phyloP scores from a whole-genome alignment of 75 land plant genomes.

The Selaginella moellendorffii region DNA sequence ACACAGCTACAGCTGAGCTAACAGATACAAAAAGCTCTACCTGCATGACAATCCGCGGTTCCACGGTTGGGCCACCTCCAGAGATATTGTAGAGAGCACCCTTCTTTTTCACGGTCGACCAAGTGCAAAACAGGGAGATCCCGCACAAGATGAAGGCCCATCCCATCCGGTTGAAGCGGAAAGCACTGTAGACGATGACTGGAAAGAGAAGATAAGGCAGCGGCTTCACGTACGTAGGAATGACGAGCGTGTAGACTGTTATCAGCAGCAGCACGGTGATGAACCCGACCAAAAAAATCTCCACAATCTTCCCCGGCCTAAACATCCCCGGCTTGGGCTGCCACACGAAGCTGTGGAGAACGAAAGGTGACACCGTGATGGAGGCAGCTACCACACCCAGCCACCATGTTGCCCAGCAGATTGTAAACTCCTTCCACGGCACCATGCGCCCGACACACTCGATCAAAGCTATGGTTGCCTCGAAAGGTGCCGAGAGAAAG shows the following conservation, averaged over 20 bases:
- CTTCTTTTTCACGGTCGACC: neutral
- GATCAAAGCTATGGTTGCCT: neutral
- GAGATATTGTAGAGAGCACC: neutral
- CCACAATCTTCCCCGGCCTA: neutral
- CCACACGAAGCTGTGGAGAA: neutral
- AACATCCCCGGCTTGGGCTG: neutral
- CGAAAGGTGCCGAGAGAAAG: neutral
- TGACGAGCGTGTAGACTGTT: neutral
- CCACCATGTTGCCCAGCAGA: neutral
- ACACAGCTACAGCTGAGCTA: neutral
- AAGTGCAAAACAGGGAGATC: neutral
- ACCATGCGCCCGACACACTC: slow-evolving; percentile 3
- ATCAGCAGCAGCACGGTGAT: neutral
- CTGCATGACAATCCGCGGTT: neutral
- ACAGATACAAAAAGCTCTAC: neutral
- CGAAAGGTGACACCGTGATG: neutral
- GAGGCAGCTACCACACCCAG: neutral
- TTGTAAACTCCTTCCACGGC: neutral
- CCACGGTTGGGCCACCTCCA: neutral
- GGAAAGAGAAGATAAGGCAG: neutral
- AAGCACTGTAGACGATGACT: neutral
- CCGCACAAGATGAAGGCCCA: neutral
- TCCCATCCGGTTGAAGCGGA: neutral
- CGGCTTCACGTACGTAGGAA: neutral
- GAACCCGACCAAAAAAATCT: neutral